Evolutionary conservation across 495 filamentous ascomycete genomes (phyloP).

Genomic region (Daldinia bambusicola): DNA sequence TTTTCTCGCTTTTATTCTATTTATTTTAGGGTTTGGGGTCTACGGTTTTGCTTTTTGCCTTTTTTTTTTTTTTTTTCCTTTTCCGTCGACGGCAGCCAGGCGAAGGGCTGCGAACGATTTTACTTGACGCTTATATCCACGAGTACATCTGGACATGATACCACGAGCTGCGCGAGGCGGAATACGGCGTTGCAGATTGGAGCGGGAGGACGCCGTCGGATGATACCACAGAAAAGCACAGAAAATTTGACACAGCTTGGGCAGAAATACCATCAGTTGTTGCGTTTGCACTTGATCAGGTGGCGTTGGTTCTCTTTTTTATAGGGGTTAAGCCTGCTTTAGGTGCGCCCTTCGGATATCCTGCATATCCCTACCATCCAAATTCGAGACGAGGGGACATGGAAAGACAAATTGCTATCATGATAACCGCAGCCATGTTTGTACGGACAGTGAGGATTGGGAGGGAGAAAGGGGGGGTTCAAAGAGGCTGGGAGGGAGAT

Average conservation of each 20-base stretch:
- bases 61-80: slow-evolving; percentile 17
- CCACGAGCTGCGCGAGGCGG: slow-evolving; percentile 48
- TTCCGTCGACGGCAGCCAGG: slow-evolving; percentile 25
- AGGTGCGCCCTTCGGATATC: slow-evolving; percentile 27
- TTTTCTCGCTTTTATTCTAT: slow-evolving; percentile 26
- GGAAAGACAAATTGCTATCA: slow-evolving; percentile 10
- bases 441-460: slow-evolving; percentile 7
- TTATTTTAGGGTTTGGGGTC: slow-evolving; percentile 4
- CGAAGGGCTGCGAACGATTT: slow-evolving; percentile 44
- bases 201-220: slow-evolving; percentile 48
- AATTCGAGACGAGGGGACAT: slow-evolving; percentile 11
- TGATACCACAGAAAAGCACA: slow-evolving; percentile 52
- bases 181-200: slow-evolving; percentile 51
- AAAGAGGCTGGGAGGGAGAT: slow-evolving; percentile 33
- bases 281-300: slow-evolving; percentile 34
- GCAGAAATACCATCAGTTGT: slow-evolving; percentile 44
- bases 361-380: slow-evolving; percentile 18
- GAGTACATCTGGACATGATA: slow-evolving; percentile 51
- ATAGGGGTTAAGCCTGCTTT: slow-evolving; percentile 32
- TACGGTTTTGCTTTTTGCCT: slow-evolving; percentile 13
- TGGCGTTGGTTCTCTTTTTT: slow-evolving; percentile 37
- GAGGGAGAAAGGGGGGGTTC: slow-evolving; percentile 15
- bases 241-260: slow-evolving; percentile 43
- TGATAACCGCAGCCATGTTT: slow-evolving; percentile 6
- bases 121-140: slow-evolving; percentile 50